These are phyloP conservation scores for Rheum nobile DNA, from an alignment of 148 eudicot species.

Conservation along the genomic window DNA sequence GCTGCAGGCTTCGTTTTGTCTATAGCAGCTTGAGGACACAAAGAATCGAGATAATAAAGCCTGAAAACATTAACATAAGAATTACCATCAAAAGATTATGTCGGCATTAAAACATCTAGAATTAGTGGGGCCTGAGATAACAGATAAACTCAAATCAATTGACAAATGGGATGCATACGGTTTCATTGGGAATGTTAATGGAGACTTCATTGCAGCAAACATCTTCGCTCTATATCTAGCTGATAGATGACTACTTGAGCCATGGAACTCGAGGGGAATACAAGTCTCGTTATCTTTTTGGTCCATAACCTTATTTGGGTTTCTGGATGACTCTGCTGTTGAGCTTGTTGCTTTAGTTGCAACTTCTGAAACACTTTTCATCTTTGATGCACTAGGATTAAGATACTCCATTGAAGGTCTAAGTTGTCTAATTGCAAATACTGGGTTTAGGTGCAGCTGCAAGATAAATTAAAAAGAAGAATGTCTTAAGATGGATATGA, in stretches of 20 bases:
- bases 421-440: conserved; percentile 75
- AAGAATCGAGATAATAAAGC: conserved; percentile 53
- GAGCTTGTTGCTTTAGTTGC: conserved; percentile 28
- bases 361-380: conserved; percentile 24
- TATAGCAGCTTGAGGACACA: conserved; percentile 58
- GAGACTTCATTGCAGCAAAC: conserved; percentile 35
- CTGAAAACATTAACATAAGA: conserved; percentile 16
- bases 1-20: conserved; percentile 25
- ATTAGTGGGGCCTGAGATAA: background rate
- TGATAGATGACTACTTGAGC: conserved; percentile 36
- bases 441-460: conserved; percentile 86
- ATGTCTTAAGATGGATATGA: background rate
- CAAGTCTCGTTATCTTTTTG: background rate
- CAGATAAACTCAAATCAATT: conserved; percentile 1
- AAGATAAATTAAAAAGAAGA: conserved; percentile 18
- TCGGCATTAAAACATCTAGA: background rate
- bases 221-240: conserved; percentile 41
- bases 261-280: conserved; percentile 55
- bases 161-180: conserved; percentile 36
- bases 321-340: conserved; percentile 24
- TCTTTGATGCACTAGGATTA: conserved; percentile 26
- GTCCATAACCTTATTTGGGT: conserved; percentile 26
- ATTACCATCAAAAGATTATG: background rate
- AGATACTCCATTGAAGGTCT: conserved; percentile 69
- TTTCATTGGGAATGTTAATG: conserved; percentile 52